Conservation (phyloP, 495 filamentous ascomycete genomes). For the Penicillium soppii region DNA sequence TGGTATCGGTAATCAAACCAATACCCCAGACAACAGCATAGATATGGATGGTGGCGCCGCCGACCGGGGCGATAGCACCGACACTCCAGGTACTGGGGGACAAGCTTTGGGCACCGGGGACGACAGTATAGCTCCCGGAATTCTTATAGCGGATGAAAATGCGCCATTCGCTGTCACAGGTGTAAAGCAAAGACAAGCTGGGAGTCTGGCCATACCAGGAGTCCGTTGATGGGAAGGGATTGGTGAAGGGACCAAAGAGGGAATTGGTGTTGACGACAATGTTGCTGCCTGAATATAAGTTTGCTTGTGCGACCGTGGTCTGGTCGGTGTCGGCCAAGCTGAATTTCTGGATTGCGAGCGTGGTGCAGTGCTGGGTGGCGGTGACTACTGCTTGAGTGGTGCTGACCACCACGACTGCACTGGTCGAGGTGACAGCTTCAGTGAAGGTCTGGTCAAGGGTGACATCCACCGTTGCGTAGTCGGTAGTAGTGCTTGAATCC, state of each 20-base stretch:
- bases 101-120: not conserved
- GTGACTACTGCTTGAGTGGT: not conserved
- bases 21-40: slow-evolving; percentile 5
- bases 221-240: not conserved
- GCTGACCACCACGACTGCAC: not conserved
- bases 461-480: not conserved
- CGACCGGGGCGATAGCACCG: not conserved
- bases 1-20: slow-evolving; percentile 1
- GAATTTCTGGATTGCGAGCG: slow-evolving; percentile 1
- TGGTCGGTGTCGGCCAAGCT: slow-evolving; percentile 1
- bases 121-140: not conserved
- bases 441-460: not conserved
- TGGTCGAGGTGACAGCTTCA: not conserved
- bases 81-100: not conserved
- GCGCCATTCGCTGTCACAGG: not conserved
- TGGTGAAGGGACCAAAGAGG: slow-evolving; percentile 2
- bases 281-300: not conserved
- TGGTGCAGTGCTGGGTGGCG: not conserved
- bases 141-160: not conserved
- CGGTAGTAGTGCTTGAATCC: not conserved
- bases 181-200: not conserved
- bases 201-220: not conserved
- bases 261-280: not conserved
- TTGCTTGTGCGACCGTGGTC: slow-evolving; percentile 1
- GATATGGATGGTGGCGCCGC: slow-evolving; percentile 3